Conservation (phyloP, 2,329 filamentous ascomycete species). For the Albophoma yamanashiensis region DNA sequence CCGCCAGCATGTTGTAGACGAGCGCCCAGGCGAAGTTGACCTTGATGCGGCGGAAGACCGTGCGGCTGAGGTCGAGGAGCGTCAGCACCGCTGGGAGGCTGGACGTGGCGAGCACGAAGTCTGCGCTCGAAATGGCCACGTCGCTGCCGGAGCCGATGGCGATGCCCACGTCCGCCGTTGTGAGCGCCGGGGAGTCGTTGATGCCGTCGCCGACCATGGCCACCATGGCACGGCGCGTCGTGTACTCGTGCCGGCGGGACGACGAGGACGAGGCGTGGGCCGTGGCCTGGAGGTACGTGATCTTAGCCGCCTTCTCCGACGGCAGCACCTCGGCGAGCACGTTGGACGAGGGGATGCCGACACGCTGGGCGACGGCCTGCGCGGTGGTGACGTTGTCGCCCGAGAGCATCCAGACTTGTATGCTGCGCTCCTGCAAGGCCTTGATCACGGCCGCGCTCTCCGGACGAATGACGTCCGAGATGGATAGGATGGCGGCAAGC, state of each 20-base stretch:
- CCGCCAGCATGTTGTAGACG: slow-evolving; percentile 67
- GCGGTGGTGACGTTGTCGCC: slow-evolving; percentile 87
- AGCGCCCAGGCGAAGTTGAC: slow-evolving; percentile 82
- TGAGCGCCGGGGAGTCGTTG: slow-evolving; percentile 77
- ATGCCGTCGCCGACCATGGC: slow-evolving; percentile 87
- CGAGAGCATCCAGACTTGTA: slow-evolving; percentile 83
- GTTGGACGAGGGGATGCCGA: slow-evolving; percentile 64
- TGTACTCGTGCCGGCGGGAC: slow-evolving; percentile 9
- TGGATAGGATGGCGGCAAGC: slow-evolving; percentile 58
- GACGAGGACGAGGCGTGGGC: slow-evolving; percentile 22
- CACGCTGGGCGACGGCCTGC: slow-evolving; percentile 59
- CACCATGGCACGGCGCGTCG: slow-evolving; percentile 39
- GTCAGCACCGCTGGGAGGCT: slow-evolving; percentile 61
- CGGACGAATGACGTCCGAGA: slow-evolving; percentile 70
- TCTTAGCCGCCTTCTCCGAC: slow-evolving; percentile 66
- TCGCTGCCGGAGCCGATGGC: slow-evolving; percentile 78
- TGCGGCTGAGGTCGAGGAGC: slow-evolving; percentile 58
- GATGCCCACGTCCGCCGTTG: slow-evolving; percentile 72
- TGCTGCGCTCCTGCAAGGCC: slow-evolving; percentile 52
- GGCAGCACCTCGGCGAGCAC: slow-evolving; percentile 84
- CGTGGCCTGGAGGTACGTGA: slow-evolving; percentile 49
- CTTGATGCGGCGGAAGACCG: slow-evolving; percentile 68
- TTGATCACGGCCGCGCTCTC: slow-evolving; percentile 57
- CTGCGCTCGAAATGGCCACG: slow-evolving; percentile 70
- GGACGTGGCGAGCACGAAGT: slow-evolving; percentile 71